These are phyloP conservation scores for Antitrichia curtipendula DNA, from an alignment of 225 moss, liverwort and hornwort genomes.

Conservation along the genomic window DNA sequence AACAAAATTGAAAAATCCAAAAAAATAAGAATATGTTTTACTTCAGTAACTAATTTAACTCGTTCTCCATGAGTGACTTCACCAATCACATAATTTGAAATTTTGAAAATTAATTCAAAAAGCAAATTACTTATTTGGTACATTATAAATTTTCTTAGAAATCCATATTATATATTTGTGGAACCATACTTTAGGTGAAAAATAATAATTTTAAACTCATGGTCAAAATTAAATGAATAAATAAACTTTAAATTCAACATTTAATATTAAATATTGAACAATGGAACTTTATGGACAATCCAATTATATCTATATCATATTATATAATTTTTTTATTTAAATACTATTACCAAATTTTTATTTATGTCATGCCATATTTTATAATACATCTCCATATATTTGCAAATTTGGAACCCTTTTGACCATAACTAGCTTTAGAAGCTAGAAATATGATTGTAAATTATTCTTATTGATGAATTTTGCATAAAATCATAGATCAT, in stretches of 20 bases:
- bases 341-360: not conserved
- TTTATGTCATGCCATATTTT: not conserved
- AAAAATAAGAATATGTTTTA: no score
- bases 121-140: no score
- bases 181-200: not conserved
- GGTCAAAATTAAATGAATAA: not conserved
- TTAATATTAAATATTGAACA: not conserved
- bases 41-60: no score
- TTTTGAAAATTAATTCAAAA: no score
- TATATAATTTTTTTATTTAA: not conserved
- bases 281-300: not conserved
- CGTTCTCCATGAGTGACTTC: accelerated
- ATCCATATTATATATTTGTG: no score
- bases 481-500: no score
- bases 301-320: not conserved
- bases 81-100: not conserved
- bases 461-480: not conserved
- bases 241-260: not conserved
- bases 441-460: not conserved
- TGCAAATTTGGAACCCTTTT: not conserved
- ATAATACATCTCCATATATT: not conserved
- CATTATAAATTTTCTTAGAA: no score
- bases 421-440: not conserved
- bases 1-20: not conserved
- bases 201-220: not conserved